Evolutionary conservation across 176 grass and related monocot species (phyloP).

Genomic region (Hordeum marinum): DNA sequence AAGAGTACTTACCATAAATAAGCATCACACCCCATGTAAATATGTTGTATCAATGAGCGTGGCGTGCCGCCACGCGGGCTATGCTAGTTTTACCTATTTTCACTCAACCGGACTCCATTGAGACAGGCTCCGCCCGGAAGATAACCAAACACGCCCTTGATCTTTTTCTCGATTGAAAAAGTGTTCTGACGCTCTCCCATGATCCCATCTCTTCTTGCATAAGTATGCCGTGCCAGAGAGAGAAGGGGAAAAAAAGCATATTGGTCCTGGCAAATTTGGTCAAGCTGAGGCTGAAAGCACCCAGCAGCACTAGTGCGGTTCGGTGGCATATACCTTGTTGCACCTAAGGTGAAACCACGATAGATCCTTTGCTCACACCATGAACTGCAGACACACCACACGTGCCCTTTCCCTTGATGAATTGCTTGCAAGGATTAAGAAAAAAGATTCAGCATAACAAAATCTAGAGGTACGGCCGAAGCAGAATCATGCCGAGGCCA

Average conservation of each 20-base stretch:
- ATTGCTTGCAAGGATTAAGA: not conserved
- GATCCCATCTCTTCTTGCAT: too few species aligned
- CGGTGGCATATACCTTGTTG: constrained; percentile 15
- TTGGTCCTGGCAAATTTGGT: not conserved
- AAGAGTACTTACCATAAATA: too few species aligned
- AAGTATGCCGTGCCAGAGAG: not conserved
- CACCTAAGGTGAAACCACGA: not conserved
- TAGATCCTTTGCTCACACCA: not conserved
- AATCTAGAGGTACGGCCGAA: not conserved
- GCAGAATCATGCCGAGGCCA: not conserved
- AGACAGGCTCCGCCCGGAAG: too few species aligned
- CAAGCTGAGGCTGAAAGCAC: not conserved
- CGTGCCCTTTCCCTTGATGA: not conserved
- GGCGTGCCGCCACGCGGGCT: too few species aligned
- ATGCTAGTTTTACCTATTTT: too few species aligned
- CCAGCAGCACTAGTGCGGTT: not conserved
- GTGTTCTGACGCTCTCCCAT: too few species aligned
- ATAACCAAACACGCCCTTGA: too few species aligned
- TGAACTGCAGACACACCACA: not conserved
- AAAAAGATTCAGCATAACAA: not conserved
- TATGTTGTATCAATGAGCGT: too few species aligned
- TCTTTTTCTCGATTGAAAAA: too few species aligned
- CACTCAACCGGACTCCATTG: too few species aligned
- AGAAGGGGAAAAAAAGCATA: not conserved
- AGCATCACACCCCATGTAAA: too few species aligned